phyloP scores from a whole-genome alignment of 345 rosid genomes.

The Salix purpurea region DNA sequence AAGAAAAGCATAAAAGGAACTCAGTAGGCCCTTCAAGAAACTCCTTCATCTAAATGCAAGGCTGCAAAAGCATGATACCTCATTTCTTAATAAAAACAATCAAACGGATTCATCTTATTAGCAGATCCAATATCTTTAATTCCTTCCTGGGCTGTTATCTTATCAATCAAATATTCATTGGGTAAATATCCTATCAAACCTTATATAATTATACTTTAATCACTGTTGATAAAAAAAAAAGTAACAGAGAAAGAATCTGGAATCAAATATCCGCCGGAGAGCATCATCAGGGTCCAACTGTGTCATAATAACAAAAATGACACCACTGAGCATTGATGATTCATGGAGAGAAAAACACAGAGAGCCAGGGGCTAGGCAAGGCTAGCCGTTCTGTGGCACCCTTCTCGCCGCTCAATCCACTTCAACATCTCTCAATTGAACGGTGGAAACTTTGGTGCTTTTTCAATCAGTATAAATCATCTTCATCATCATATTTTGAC shows the following conservation, averaged over 20 bases:
- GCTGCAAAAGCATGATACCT: not conserved
- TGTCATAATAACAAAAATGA: not conserved
- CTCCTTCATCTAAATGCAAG: not conserved
- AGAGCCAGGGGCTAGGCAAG: too few species aligned
- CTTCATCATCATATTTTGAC: not conserved
- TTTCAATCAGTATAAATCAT: not conserved
- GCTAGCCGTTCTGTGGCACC: not conserved
- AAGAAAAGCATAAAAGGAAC: not conserved
- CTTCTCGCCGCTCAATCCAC: conserved; percentile 12
- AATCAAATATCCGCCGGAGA: too few species aligned
- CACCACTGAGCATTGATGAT: not conserved
- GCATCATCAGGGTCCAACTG: not conserved
- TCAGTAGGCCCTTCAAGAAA: not conserved
- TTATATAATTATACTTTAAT: too few species aligned
- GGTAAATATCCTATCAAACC: too few species aligned
- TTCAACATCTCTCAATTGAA: not conserved
- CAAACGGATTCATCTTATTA: not conserved
- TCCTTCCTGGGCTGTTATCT: too few species aligned
- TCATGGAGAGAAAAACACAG: not conserved
- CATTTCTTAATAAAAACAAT: too few species aligned
- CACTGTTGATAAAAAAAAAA: too few species aligned
- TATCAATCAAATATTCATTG: too few species aligned
- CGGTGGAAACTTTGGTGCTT: conserved; percentile 10
- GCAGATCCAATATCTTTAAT: not conserved
- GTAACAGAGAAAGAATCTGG: too few species aligned